A percentile compares a stretch with the other conserved stretches of the same genome.
phyloP scores from a whole-genome alignment of 495 filamentous ascomycete species.

The Penicillium canescens region DNA sequence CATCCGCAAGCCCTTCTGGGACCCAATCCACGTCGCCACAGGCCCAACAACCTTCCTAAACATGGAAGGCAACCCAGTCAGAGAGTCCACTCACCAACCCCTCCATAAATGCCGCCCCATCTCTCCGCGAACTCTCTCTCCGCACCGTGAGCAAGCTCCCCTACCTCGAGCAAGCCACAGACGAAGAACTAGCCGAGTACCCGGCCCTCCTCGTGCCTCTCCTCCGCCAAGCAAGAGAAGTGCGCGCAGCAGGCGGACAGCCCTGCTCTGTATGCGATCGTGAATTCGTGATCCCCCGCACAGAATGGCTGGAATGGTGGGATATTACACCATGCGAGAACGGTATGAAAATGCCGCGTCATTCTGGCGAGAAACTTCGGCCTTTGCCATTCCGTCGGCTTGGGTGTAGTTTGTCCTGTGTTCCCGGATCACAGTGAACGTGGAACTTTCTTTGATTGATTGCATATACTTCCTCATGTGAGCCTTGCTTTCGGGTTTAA shows the following conservation, averaged over 20 bases:
- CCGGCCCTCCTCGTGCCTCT: conserved; percentile 41
- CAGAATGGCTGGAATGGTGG: conserved; percentile 80
- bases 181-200: conserved; percentile 38
- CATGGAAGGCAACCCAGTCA: conserved; percentile 41
- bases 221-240: conserved; percentile 40
- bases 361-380: conserved; percentile 34
- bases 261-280: conserved; percentile 61
- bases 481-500: neutral
- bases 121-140: conserved; percentile 61
- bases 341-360: conserved; percentile 40
- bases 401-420: conserved; percentile 68
- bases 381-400: conserved; percentile 62
- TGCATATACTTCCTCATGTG: neutral
- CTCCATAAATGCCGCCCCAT: conserved; percentile 37
- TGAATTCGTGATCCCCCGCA: conserved; percentile 57
- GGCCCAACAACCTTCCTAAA: conserved; percentile 43
- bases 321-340: conserved; percentile 48
- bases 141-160: conserved; percentile 44
- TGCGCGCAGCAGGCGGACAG: conserved; percentile 51
- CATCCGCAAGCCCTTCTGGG: conserved; percentile 38
- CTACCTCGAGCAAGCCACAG: conserved; percentile 44
- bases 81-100: neutral
- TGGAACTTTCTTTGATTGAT: neutral
- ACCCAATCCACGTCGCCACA: conserved; percentile 44
- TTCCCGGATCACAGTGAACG: conserved; percentile 31